Percentiles rank a stretch among this genome's conserved stretches.
phyloP scores from a whole-genome alignment of 352 stramenopile species.

The Blastocystis sp. region DNA sequence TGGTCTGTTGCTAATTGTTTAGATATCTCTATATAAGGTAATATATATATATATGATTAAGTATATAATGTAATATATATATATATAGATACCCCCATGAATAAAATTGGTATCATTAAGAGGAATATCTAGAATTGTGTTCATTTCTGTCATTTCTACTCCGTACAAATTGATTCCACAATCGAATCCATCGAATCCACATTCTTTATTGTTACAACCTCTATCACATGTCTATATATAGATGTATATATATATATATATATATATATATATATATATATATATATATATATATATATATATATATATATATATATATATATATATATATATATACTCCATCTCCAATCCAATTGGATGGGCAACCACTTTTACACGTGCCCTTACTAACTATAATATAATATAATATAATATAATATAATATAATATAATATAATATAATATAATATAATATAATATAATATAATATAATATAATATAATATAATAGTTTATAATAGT shows the following conservation, averaged over 20 bases:
- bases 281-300: too few relatives aligned
- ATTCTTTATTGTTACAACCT: constrained; percentile 57
- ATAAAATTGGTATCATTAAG: constrained; percentile 25
- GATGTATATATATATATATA: too few relatives aligned
- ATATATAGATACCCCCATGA: background rate
- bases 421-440: too few relatives aligned
- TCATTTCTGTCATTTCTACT: too few relatives aligned
- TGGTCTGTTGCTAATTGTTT: background rate
- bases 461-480: too few relatives aligned
- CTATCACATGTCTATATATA: constrained; percentile 48
- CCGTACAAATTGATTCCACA: constrained; percentile 48
- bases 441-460: too few relatives aligned
- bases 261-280: too few relatives aligned
- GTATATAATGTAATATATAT: background rate
- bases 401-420: too few relatives aligned
- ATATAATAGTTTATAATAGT: constrained; percentile 43
- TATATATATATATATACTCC: constrained; percentile 28
- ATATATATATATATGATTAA: background rate
- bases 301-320: too few relatives aligned
- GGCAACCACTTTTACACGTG: too few relatives aligned
- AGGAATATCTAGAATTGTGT: constrained; percentile 46
- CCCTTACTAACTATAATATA: too few relatives aligned
- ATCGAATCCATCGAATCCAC: constrained; percentile 60
- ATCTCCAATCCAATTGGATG: constrained; percentile 60
- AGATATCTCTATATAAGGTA: background rate